These are phyloP conservation scores for Podila horticola DNA, from an alignment of 192 early-diverging fungal species.

Conservation along the genomic window DNA sequence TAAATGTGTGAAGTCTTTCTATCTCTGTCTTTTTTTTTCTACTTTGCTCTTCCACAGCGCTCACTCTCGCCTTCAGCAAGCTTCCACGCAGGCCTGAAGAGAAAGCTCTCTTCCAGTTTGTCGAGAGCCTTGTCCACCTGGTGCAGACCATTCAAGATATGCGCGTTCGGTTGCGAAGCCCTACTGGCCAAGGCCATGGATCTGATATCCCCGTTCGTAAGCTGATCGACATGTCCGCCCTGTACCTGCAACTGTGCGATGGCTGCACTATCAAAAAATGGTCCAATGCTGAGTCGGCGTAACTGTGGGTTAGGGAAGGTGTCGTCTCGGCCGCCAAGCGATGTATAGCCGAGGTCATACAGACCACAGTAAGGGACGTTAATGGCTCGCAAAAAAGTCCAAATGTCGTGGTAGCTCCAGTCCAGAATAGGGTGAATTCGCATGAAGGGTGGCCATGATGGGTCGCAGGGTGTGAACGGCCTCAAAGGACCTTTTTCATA, in stretches of 20 bases:
- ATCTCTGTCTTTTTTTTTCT: neutral
- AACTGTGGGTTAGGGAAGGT: slow-evolving; percentile 89
- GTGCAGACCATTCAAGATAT: slow-evolving; percentile 18
- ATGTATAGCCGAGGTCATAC: slow-evolving; percentile 95
- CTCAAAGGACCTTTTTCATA: slow-evolving; percentile 44
- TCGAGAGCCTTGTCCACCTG: slow-evolving; percentile 57
- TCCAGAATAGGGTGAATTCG: slow-evolving; percentile 93
- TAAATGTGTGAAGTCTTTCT: no score
- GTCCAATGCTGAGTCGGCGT: slow-evolving; percentile 32
- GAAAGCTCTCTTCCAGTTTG: slow-evolving; percentile 37
- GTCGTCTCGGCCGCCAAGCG: slow-evolving; percentile 85
- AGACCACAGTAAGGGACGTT: slow-evolving; percentile 86
- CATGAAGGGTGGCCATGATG: slow-evolving; percentile 92
- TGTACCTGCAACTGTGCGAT: slow-evolving; percentile 23
- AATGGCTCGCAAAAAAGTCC: slow-evolving; percentile 75
- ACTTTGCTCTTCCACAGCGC: slow-evolving; percentile 67
- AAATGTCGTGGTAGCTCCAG: slow-evolving; percentile 88
- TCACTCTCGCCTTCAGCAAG: slow-evolving; percentile 69
- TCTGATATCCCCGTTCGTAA: neutral
- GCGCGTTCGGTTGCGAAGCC: slow-evolving; percentile 33
- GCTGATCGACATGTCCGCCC: neutral
- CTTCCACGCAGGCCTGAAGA: slow-evolving; percentile 73
- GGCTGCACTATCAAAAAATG: slow-evolving; percentile 42
- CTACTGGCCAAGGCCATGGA: neutral
- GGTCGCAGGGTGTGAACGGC: slow-evolving; percentile 80